Base-by-base conservation (phyloP, 371 early-diverging fungal genomes). In the Mucor irregularis region DNA sequence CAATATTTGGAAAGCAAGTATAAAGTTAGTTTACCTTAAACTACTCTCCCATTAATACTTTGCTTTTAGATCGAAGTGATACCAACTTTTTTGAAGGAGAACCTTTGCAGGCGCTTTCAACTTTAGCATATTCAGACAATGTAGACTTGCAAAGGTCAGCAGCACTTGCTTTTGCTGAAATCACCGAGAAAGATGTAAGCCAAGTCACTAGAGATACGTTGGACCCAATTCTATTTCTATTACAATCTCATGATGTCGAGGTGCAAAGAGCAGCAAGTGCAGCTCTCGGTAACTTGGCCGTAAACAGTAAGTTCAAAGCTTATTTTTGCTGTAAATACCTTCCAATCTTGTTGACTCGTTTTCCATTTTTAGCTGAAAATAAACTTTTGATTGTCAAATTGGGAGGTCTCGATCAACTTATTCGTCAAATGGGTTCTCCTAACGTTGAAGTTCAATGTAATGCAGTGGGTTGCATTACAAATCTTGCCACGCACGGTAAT, bases 401-500 rank as follows among this genome's bases (percentile, higher is more conserved):
- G 50, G 92, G 94, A 31, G 94, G 90, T 3, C 73, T 96, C 26
- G 93, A 92, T 53, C 93, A 90, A 30, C 83, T 96, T 22, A 88
- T 94, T 56, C 85, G 88, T 54, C 90, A 92, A 68, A 93, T 93
- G 93, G 80, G 87, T 31, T 89, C 90, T 13, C 84, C 88, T 11
- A 91, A 91, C 58, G 87, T 90, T 21, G 95, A 95, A 62, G 93
- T 94, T 6, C 93, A 94, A 69, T 92, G 93, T 66, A 96, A 96
- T 69, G 93, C 95, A 13, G 95, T 94, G 19, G 96, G 96, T 9
- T 95, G 95, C 77, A 93, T 96, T 60, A 96, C 96, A 0, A 96
- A 96, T 60, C 82, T 96, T 55, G 94, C 94, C 7, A 93, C 94
- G 9, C 86, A 87, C 71, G 89, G 90, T 89, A 81, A 56, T 61